Evolutionary conservation across 2,329 filamentous ascomycete species (phyloP), one percentile per base, ranked within the genome.

Genomic region (Aureobasidium sp.): DNA sequence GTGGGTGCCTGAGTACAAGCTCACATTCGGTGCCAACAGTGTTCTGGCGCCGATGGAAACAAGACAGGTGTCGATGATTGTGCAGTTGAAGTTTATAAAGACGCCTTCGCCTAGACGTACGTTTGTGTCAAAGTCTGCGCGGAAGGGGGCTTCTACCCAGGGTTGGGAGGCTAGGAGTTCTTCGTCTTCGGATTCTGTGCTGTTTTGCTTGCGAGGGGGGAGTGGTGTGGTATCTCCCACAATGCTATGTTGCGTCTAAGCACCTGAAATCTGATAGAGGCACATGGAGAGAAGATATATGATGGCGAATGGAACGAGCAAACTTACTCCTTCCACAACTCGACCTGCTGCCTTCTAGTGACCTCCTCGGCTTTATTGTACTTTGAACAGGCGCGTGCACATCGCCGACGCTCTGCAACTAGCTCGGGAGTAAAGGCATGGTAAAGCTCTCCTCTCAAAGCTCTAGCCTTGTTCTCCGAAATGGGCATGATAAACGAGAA

Each of bases 51-150:
- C 91, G 53, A 96, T 84, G 1, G 80, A 85, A 61, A 95, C 88
- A 32, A 79, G 74, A 71, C 86, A 89, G 1, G 88, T 92, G 70
- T 96, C 91, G 36, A 95, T 77, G 70, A 91, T 88, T 6, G 85
- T 86, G 67, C 83, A 86, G 73, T 90, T 86, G 71, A 81, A 85
- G 75, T 88, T 96, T 71, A 96, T 81, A 68, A 86, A 94, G 14
- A 89, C 88, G 60, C 85, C 84, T 48, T 82, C 76, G 21, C 89
- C 90, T 8, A 92, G 72, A 61, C 80, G 82, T 49, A 93, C 77
- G 64, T 94, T 91, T 68, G 81, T 86, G 4, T 91, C 91, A 67
- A 94, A 93, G 74, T 95, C 90, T 63, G 88, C 81, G 49, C 79
- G 82, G 59, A 94, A 78, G 0, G 89, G 90, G 0, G 81, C 75